Evolutionary conservation across 1,284 basidiomycete genomes (phyloP).

Genomic region (Peniophora sp.): DNA sequence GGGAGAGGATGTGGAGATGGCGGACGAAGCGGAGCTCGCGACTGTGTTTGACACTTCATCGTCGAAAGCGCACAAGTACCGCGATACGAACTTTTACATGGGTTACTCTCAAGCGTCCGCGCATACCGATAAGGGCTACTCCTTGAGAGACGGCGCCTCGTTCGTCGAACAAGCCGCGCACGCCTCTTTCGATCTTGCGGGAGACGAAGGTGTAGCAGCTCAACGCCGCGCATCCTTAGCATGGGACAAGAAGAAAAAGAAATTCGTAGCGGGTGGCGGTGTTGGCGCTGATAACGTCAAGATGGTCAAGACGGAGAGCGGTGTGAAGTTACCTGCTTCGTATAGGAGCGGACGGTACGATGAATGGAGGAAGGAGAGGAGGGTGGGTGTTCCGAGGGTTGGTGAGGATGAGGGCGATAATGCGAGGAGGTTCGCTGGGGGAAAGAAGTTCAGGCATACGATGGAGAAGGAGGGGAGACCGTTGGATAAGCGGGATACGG

Average conservation of each 20-base stretch:
- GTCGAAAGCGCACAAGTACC: constrained; percentile 45
- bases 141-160: constrained; percentile 75
- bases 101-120: constrained; percentile 86
- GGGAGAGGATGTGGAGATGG: constrained; percentile 44
- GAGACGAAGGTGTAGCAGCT: constrained; percentile 64
- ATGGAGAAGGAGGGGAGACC: constrained; percentile 57
- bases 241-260: constrained; percentile 98
- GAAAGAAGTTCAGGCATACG: constrained; percentile 62
- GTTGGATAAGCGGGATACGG: constrained; percentile 56
- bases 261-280: constrained; percentile 83
- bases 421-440: constrained; percentile 26
- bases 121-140: constrained; percentile 86
- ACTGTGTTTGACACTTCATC: constrained; percentile 65
- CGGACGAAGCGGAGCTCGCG: constrained; percentile 59
- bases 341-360: constrained; percentile 93
- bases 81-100: constrained; percentile 88
- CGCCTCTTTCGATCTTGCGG: constrained; percentile 78
- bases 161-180: constrained; percentile 82
- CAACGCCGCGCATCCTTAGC: constrained; percentile 60
- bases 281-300: constrained; percentile 91
- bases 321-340: constrained; percentile 85
- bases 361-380: constrained; percentile 85
- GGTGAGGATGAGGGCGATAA: constrained; percentile 69
- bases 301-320: constrained; percentile 90
- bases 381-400: constrained; percentile 65